Percentiles rank a stretch among this genome's conserved stretches.
Evolutionary conservation across 441 rosid species (phyloP).

Genomic region (Eutrema salsugineum): DNA sequence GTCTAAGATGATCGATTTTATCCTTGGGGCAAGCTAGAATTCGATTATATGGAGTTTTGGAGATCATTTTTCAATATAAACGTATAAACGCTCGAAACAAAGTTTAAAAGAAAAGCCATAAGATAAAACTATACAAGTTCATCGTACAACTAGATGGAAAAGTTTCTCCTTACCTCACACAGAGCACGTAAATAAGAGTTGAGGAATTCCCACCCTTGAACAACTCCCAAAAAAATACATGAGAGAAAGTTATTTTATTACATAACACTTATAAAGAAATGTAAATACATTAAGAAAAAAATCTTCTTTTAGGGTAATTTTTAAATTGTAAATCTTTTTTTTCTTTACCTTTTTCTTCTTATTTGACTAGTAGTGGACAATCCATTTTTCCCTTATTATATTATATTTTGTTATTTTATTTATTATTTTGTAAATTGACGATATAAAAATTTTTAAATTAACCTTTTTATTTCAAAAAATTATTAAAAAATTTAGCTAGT

Average conservation of each 20-base stretch:
- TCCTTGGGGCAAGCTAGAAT: too few relatives aligned
- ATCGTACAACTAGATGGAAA: background rate
- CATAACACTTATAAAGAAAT: background rate
- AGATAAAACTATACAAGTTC: background rate
- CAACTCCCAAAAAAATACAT: background rate
- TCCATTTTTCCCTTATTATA: too few relatives aligned
- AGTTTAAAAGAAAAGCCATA: background rate
- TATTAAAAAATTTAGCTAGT: too few relatives aligned
- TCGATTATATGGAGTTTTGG: too few relatives aligned
- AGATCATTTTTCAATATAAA: too few relatives aligned
- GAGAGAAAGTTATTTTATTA: background rate
- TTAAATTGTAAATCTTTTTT: background rate
- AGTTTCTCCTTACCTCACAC: background rate
- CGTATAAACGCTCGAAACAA: background rate
- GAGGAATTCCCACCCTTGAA: background rate
- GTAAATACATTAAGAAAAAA: background rate
- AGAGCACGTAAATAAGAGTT: background rate
- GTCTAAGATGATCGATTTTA: too few relatives aligned
- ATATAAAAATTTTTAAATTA: too few relatives aligned
- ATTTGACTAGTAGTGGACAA: too few relatives aligned
- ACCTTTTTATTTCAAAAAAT: too few relatives aligned
- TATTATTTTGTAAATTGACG: too few relatives aligned
- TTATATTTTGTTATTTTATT: too few relatives aligned
- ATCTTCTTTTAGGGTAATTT: background rate
- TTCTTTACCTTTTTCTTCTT: too few relatives aligned